These are phyloP conservation scores for Camellia japonica DNA, from an alignment of 148 eudicot genomes.

Conservation along the genomic window DNA sequence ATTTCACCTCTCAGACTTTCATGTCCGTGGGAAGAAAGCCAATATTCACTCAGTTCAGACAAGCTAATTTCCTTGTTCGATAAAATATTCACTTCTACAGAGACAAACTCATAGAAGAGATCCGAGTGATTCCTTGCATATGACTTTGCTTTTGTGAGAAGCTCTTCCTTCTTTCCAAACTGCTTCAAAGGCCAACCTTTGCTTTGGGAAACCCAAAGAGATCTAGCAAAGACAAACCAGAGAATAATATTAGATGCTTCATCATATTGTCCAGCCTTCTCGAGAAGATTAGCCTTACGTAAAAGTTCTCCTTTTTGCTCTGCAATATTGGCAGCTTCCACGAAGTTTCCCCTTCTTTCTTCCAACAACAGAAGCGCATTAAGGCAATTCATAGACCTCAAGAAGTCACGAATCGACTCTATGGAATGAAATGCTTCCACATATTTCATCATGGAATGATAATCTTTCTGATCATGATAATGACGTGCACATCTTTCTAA, in stretches of 20 bases:
- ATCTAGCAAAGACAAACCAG: conserved; percentile 32
- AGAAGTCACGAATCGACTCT: conserved; percentile 41
- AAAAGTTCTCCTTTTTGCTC: conserved; percentile 41
- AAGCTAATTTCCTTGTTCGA: conserved; percentile 28
- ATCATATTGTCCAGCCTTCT: conserved; percentile 29
- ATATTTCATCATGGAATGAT: conserved; percentile 45
- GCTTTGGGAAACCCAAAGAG: conserved; percentile 36
- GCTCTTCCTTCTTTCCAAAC: conserved; percentile 36
- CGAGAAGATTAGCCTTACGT: conserved; percentile 41
- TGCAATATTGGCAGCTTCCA: conserved; percentile 54
- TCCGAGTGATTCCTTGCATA: conserved; percentile 23
- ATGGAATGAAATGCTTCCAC: conserved; percentile 50
- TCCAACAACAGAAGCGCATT: conserved; percentile 54
- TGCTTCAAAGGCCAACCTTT: conserved; percentile 58
- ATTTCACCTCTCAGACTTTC: conserved; percentile 32
- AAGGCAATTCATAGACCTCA: conserved; percentile 35
- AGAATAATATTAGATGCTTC: conserved; percentile 36
- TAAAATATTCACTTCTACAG: conserved; percentile 33
- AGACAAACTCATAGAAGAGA: conserved; percentile 25
- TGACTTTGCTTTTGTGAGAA: conserved; percentile 37
- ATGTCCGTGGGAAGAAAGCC: conserved; percentile 19
- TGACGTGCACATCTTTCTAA: conserved; percentile 50
- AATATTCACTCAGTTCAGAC: neutral
- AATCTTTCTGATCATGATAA: conserved; percentile 32
- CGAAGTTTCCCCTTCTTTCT: conserved; percentile 43